A percentile compares a stretch with the other conserved stretches of the same genome.
Evolutionary conservation across 2,329 filamentous ascomycete species (phyloP).

Genomic region (Karstenula rhodostoma): DNA sequence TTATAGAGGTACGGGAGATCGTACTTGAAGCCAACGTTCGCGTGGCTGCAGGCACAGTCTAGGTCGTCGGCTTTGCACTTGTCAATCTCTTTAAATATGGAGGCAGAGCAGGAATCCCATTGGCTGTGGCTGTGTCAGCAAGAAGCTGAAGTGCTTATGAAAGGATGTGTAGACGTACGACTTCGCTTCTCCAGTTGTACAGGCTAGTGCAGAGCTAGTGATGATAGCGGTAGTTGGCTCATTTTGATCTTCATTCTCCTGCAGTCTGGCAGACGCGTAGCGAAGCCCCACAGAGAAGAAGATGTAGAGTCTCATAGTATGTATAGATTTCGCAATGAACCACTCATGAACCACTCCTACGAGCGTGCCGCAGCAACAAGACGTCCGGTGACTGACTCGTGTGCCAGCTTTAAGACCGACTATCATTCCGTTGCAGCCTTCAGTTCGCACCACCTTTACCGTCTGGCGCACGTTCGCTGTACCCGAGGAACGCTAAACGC

Average conservation of each 20-base stretch:
- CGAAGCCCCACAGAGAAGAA: slow-evolving; percentile 11
- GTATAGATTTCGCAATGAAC: neutral
- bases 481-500: slow-evolving; percentile 4
- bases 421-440: slow-evolving; percentile 1
- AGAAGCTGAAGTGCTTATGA: neutral
- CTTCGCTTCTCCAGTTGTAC: slow-evolving; percentile 17
- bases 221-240: neutral
- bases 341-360: neutral
- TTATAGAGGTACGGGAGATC: neutral
- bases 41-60: slow-evolving; percentile 23
- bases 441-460: neutral
- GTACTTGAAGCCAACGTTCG: slow-evolving; percentile 23
- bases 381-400: neutral
- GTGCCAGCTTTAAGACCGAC: neutral
- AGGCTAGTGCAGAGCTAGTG: slow-evolving; percentile 21
- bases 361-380: neutral
- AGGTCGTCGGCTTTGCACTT: slow-evolving; percentile 21
- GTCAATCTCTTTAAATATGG: slow-evolving; percentile 19
- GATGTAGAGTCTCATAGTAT: slow-evolving; percentile 12
- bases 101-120: slow-evolving; percentile 25
- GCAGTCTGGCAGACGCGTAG: slow-evolving; percentile 8
- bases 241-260: slow-evolving; percentile 4
- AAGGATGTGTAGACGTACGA: slow-evolving; percentile 15
- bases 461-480: neutral
- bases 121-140: slow-evolving; percentile 16